Conservation (phyloP, 2,329 filamentous ascomycete species). For the Cryphonectria parasitica region DNA sequence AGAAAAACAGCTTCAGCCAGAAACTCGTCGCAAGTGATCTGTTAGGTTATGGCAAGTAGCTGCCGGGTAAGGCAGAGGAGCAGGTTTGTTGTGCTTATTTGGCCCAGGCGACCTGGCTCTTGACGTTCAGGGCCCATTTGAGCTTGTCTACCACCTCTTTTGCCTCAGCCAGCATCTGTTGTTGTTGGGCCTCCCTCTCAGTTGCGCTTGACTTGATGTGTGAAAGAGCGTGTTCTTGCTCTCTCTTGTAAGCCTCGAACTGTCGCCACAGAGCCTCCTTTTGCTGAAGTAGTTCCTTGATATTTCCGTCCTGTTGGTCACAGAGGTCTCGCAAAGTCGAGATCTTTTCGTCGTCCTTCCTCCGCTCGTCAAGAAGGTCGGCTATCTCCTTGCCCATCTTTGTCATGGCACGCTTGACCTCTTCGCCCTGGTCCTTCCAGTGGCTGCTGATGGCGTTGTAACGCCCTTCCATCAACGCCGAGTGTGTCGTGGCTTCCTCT, state of each 20-base stretch:
- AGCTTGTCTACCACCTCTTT: conserved; percentile 68
- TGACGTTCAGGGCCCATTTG: conserved; percentile 72
- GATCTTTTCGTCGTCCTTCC: conserved; percentile 65
- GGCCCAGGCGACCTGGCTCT: conserved; percentile 62
- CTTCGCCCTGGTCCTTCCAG: conserved; percentile 68
- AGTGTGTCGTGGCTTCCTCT: conserved; percentile 67
- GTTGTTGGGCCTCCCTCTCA: conserved; percentile 64
- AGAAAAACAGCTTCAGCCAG: neutral
- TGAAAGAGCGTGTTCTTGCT: conserved; percentile 64
- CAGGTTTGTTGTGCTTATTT: conserved; percentile 42
- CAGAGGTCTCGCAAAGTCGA: conserved; percentile 68
- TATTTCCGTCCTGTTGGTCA: conserved; percentile 73
- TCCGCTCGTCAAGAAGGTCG: conserved; percentile 58
- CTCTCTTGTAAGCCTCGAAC: conserved; percentile 67
- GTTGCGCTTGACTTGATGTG: conserved; percentile 62
- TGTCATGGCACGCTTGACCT: conserved; percentile 57
- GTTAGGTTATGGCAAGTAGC: neutral
- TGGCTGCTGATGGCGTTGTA: conserved; percentile 70
- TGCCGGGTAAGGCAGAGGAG: neutral
- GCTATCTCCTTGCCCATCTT: conserved; percentile 58
- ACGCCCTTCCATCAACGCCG: conserved; percentile 70
- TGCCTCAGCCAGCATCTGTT: conserved; percentile 60
- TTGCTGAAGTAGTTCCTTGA: conserved; percentile 61
- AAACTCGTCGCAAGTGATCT: neutral
- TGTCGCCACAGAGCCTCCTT: conserved; percentile 64